Evolutionary conservation across 208 protist genomes (phyloP).

Genomic region (Leishmania braziliensis): DNA sequence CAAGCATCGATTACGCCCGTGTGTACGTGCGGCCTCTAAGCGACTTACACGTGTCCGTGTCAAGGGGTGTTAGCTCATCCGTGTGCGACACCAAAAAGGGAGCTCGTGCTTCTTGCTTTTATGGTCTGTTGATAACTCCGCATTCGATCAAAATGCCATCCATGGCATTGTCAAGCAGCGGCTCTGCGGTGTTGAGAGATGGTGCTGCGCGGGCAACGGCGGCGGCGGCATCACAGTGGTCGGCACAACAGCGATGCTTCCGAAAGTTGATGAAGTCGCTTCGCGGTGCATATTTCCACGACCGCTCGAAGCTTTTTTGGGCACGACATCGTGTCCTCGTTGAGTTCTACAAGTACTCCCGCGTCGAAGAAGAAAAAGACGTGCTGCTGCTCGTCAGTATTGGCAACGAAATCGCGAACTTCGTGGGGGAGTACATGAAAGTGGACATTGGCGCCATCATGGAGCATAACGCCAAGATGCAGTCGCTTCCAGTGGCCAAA

Average conservation of each 20-base stretch:
- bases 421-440: constrained; percentile 85
- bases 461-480: constrained; percentile 83
- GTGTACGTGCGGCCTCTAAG: background rate
- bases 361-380: constrained; percentile 45
- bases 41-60: background rate
- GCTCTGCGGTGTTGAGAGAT: constrained; percentile 13
- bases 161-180: constrained; percentile 16
- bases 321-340: constrained; percentile 84
- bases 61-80: background rate
- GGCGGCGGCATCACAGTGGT: constrained; percentile 36
- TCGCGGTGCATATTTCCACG: constrained; percentile 81
- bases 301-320: constrained; percentile 90
- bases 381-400: constrained; percentile 63
- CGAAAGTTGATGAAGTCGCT: constrained; percentile 71
- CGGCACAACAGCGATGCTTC: constrained; percentile 76
- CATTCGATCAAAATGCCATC: background rate
- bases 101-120: background rate
- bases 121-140: background rate
- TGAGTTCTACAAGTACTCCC: constrained; percentile 90
- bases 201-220: background rate
- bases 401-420: constrained; percentile 66
- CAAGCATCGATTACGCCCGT: background rate
- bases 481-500: constrained; percentile 60
- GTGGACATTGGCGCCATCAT: constrained; percentile 81
- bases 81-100: background rate